Evolutionary conservation across 2,329 filamentous ascomycete species (phyloP).

Genomic region (Shiraia bambusicola): DNA sequence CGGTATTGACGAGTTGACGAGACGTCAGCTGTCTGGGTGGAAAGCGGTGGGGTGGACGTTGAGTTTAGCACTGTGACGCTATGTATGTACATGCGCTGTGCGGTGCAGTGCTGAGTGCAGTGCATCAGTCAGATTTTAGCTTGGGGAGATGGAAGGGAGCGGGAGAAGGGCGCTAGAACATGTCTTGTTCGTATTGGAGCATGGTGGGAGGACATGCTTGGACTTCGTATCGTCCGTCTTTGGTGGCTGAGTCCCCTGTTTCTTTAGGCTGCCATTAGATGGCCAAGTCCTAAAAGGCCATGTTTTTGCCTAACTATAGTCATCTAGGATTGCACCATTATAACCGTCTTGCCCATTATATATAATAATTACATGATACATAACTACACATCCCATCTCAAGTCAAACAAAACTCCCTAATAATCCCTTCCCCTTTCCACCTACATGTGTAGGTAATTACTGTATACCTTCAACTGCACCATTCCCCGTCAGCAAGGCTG

Average conservation of each 20-base stretch:
- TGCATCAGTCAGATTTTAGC: slow-evolving; percentile 12
- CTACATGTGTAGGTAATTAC: no score
- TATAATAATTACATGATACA: no score
- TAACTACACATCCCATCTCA: no score
- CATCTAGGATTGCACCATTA: no score
- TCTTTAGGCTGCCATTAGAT: background rate
- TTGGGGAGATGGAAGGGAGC: slow-evolving; percentile 1
- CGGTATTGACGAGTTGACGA: background rate
- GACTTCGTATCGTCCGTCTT: background rate
- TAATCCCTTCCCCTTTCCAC: no score
- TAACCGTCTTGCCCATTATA: no score
- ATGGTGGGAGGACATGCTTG: background rate
- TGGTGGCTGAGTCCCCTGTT: background rate
- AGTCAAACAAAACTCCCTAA: background rate
- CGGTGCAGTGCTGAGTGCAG: background rate
- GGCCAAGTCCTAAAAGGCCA: no score
- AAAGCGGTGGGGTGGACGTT: slow-evolving; percentile 3
- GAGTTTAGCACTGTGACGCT: background rate
- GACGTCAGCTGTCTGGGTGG: background rate
- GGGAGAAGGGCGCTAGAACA: slow-evolving; percentile 4
- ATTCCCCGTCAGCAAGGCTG: slow-evolving; percentile 12
- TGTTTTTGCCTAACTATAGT: no score
- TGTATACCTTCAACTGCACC: background rate
- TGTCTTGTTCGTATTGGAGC: no score
- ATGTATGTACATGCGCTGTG: background rate